These are phyloP conservation scores for Taxillus chinensis DNA, from an alignment of 164 flowering plant species.

Conservation along the genomic window DNA sequence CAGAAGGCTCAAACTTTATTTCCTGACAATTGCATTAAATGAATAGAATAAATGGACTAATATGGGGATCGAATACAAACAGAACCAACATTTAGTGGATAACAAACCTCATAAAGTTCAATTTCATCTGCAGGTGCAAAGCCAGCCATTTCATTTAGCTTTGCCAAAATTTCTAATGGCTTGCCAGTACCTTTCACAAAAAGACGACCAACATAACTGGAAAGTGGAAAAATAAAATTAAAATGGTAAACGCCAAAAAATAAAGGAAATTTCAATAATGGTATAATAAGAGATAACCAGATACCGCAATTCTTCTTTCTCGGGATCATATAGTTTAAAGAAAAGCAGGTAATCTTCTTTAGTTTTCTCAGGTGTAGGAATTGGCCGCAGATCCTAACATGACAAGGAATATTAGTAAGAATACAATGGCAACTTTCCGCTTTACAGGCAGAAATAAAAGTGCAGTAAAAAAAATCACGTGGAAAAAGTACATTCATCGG, in stretches of 20 bases:
- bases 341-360: slow-evolving; percentile 85
- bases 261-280: not conserved
- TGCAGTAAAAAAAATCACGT: not conserved
- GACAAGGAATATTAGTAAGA: not conserved
- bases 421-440: not conserved
- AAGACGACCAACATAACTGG: slow-evolving; percentile 83
- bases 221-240: slow-evolving; percentile 27
- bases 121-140: slow-evolving; percentile 79
- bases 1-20: slow-evolving; percentile 87
- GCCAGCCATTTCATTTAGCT: slow-evolving; percentile 87
- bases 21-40: slow-evolving; percentile 37
- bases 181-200: slow-evolving; percentile 72
- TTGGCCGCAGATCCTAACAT: slow-evolving; percentile 57
- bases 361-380: slow-evolving; percentile 73
- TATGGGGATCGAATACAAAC: not conserved
- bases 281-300: not conserved
- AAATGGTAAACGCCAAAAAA: not conserved
- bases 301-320: slow-evolving; percentile 78
- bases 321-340: slow-evolving; percentile 89
- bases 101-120: slow-evolving; percentile 83
- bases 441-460: not conserved
- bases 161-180: slow-evolving; percentile 65
- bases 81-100: not conserved
- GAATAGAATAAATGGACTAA: not conserved
- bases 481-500: too few relatives aligned